Percentiles rank a stretch among this genome's conserved stretches.
Conservation (phyloP, 208 protist species). For the Wallacemonas sp. region DNA sequence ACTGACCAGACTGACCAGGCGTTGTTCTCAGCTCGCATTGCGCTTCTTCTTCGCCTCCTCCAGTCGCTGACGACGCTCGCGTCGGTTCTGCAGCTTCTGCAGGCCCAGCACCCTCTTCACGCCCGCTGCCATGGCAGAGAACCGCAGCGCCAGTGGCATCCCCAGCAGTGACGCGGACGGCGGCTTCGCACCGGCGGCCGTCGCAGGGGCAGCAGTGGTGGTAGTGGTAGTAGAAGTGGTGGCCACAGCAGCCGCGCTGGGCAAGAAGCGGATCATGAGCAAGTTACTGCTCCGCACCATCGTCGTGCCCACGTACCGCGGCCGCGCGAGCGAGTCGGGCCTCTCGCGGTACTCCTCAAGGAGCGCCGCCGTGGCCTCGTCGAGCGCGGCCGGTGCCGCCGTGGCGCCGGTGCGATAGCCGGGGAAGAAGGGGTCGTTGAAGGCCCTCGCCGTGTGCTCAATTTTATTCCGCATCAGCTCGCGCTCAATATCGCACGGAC, state of each 20-base stretch:
- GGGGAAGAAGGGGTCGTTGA: conserved; percentile 10
- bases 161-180: no score
- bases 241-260: neutral
- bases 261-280: conserved; percentile 65
- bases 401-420: neutral
- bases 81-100: conserved; percentile 57
- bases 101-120: conserved; percentile 53
- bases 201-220: conserved; percentile 3
- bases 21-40: conserved; percentile 7
- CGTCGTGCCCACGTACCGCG: conserved; percentile 66
- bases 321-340: conserved; percentile 40
- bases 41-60: conserved; percentile 30
- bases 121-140: conserved; percentile 34
- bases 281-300: conserved; percentile 78
- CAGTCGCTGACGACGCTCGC: conserved; percentile 57
- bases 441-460: conserved; percentile 9
- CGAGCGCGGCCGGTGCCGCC: neutral
- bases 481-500: conserved; percentile 66
- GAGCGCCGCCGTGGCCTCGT: neutral
- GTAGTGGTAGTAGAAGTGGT: neutral
- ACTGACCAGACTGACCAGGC: no score
- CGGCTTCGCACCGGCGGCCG: no score
- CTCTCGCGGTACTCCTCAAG: conserved; percentile 30
- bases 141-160: conserved; percentile 1
- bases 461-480: conserved; percentile 16